These are phyloP conservation scores for Bryoerythrophyllum caledonicum DNA, from an alignment of 225 moss, liverwort and hornwort species.

Conservation along the genomic window DNA sequence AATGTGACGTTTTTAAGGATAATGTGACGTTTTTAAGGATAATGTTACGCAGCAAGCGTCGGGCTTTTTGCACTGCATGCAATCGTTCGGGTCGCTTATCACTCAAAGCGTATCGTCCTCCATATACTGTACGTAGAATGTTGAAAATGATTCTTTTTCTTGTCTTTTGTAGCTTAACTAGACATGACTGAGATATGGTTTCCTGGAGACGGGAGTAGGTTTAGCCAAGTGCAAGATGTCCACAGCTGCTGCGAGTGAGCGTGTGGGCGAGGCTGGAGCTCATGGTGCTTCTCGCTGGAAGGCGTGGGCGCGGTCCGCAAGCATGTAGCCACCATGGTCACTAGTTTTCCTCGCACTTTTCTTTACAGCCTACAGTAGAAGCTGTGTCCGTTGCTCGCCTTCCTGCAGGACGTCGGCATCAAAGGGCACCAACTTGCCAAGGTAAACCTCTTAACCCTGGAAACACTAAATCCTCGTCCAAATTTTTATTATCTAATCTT, in stretches of 20 bases:
- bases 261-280: conserved; percentile 55
- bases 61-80: too few species aligned
- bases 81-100: too few species aligned
- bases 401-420: conserved; percentile 45
- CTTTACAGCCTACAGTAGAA: conserved; percentile 71
- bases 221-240: conserved; percentile 55
- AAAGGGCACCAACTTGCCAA: conserved; percentile 48
- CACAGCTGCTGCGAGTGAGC: conserved; percentile 59
- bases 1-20: too few species aligned
- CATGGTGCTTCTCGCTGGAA: conserved; percentile 48
- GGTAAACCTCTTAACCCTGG: conserved; percentile 16
- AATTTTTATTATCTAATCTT: too few species aligned
- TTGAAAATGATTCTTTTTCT: too few species aligned
- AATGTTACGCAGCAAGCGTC: too few species aligned
- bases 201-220: conserved; percentile 45
- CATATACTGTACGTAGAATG: too few species aligned
- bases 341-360: conserved; percentile 55
- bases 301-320: conserved; percentile 53
- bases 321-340: conserved; percentile 46
- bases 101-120: too few species aligned
- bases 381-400: conserved; percentile 57
- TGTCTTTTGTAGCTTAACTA: too few species aligned
- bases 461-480: neutral
- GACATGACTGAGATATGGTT: too few species aligned
- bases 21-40: too few species aligned